A percentile compares a stretch with the other conserved stretches of the same genome.
These are phyloP conservation scores for Triglochin maritima DNA, from an alignment of 106 monocot genomes.

Conservation along the genomic window DNA sequence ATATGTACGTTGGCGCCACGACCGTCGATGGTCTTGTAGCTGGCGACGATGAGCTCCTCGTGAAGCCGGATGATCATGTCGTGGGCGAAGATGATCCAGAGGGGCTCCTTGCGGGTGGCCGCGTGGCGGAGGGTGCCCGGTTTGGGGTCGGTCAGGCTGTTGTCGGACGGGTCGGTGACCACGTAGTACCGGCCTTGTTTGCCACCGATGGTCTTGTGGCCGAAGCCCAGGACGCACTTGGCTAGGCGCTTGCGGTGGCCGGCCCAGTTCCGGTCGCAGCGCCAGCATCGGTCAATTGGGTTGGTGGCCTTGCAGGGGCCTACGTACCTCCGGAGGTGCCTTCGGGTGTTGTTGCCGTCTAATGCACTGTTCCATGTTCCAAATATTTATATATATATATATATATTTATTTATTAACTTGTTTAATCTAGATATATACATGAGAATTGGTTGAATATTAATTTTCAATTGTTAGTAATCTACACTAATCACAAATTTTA, in stretches of 20 bases:
- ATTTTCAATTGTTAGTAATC: no score
- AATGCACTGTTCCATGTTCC: not conserved
- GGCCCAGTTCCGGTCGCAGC: constrained; percentile 40
- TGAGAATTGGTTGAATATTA: no score
- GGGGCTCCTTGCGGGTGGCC: constrained; percentile 30
- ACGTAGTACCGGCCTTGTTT: constrained; percentile 22
- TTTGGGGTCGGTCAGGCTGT: constrained; percentile 17
- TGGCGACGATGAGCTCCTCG: constrained; percentile 52
- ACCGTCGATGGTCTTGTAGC: constrained; percentile 69
- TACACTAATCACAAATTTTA: no score
- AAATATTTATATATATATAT: no score
- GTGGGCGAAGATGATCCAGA: constrained; percentile 61
- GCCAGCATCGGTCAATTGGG: constrained; percentile 65
- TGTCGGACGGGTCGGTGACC: constrained; percentile 26
- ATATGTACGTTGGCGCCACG: constrained; percentile 54
- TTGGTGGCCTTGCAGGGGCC: constrained; percentile 37
- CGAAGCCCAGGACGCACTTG: constrained; percentile 38
- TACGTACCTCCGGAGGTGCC: not conserved
- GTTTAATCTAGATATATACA: no score
- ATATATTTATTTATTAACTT: not conserved
- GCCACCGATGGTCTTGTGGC: constrained; percentile 17
- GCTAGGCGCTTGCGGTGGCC: constrained; percentile 30
- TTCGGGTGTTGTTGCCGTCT: constrained; percentile 15
- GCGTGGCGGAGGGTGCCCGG: constrained; percentile 41
- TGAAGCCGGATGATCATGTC: constrained; percentile 47